Base-by-base conservation (phyloP, 441 rosid genomes). In the Syzygium syzygioides region DNA sequence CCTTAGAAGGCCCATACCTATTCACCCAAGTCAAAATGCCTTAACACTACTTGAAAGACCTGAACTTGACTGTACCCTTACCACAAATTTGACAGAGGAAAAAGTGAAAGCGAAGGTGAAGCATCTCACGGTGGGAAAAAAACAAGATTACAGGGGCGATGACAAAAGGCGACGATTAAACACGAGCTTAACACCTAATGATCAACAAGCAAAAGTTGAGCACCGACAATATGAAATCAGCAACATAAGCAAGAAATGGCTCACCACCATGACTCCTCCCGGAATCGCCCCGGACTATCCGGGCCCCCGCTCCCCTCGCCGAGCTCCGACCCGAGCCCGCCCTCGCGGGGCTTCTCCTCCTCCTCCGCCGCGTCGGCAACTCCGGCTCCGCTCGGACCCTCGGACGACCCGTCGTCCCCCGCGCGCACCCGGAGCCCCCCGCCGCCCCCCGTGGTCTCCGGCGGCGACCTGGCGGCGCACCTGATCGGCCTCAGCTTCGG, bases 401-500 rank as follows among this genome's bases (percentile, higher is more conserved):
- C 91, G 48, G 48, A 45, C 14, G 93, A 76, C n/a, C 59, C 56
- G 87, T 92, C 79, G 68, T 55, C 3, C 28, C 90, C 91, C 6
- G 87, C 19, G 91, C 89, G 86, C 48, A 89, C 88, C 54, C 83
- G 88, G 87, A 90, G 18, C 64, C 59, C 86, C 12, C 50, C 34
- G 85, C 53, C 55, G 55, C 55, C 52, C 28, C 34, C 59, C 62
- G 34, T 17, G 48, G 64, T 13, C 62, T 91, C 94, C 55, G 90
- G 79, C 57, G 93, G 90, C 56, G 93, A 90, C 92, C 95, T 91
- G 55, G 76, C 92, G 85, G 56, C 90, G 88, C 90, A 92, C 89
- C 98, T 93, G 53, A 96, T 94, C 4, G 98, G 98, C 84, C 94
- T 95, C 52, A 95, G 94, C 93, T 96, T 95, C 94, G 30, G 9